phyloP scores from a whole-genome alignment of 352 stramenopile genomes.

The Phytophthora ramorum region DNA sequence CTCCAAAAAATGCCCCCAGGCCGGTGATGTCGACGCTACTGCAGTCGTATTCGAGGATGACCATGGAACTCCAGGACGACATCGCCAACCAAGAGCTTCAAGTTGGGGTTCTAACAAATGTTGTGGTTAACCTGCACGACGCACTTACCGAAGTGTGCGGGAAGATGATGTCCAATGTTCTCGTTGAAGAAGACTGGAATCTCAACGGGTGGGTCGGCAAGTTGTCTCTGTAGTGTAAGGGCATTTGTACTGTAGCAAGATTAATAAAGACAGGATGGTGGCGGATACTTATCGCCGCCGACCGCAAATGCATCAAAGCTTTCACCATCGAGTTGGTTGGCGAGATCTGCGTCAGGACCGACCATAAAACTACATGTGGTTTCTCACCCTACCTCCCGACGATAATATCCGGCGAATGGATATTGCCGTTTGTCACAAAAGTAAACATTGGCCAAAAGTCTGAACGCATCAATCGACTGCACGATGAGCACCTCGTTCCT shows the following conservation, averaged over 20 bases:
- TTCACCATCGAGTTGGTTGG: no score
- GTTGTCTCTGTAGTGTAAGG: background rate
- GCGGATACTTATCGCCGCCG: no score
- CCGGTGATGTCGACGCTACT: constrained; percentile 37
- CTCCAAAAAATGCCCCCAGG: background rate
- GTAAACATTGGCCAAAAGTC: background rate
- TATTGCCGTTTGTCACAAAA: no score
- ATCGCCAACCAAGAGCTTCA: constrained; percentile 49
- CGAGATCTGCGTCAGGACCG: no score
- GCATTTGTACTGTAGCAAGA: no score
- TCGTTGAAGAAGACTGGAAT: constrained; percentile 60
- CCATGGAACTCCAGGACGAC: constrained; percentile 56
- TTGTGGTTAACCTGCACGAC: constrained; percentile 47
- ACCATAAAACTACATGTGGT: no score
- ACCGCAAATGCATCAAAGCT: no score
- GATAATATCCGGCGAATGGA: no score
- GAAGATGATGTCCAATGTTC: constrained; percentile 42
- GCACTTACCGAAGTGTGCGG: constrained; percentile 34
- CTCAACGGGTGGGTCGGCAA: constrained; percentile 26
- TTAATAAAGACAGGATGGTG: no score
- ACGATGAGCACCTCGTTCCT: background rate
- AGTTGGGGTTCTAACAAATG: constrained; percentile 44
- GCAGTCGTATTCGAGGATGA: constrained; percentile 60
- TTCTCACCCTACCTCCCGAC: no score
- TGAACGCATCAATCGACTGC: background rate